Percentiles rank a stretch among this genome's conserved stretches.
Evolutionary conservation across 352 stramenopile species (phyloP).

Genomic region (Phytophthora multivora): DNA sequence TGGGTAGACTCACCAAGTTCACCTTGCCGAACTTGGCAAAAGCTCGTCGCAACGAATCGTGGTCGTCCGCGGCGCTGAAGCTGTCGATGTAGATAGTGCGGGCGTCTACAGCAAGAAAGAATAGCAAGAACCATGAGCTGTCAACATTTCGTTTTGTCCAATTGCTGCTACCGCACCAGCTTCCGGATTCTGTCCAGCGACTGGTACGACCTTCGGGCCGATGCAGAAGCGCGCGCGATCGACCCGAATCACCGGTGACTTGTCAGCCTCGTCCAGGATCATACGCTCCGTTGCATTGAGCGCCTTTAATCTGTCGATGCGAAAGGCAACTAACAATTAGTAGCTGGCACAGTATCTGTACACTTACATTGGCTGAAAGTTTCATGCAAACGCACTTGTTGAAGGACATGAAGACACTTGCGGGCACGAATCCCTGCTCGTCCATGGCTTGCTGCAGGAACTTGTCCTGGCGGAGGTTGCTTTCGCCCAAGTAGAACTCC

Average conservation of each 20-base stretch:
- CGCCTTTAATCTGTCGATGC: constrained; percentile 43
- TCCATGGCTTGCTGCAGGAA: constrained; percentile 82
- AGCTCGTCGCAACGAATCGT: constrained; percentile 65
- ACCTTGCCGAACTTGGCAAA: constrained; percentile 76
- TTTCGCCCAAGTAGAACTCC: constrained; percentile 82
- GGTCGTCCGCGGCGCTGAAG: constrained; percentile 59
- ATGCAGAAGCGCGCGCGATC: constrained; percentile 48
- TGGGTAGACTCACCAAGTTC: constrained; percentile 76
- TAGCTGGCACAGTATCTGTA: neutral
- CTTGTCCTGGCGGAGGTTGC: constrained; percentile 82
- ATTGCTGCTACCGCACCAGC: constrained; percentile 12
- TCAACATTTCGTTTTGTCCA: neutral
- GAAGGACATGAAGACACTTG: constrained; percentile 69
- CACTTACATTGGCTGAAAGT: too few species aligned
- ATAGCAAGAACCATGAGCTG: too few species aligned
- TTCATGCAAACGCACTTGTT: constrained; percentile 43
- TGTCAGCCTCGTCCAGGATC: constrained; percentile 60
- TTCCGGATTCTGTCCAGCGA: constrained; percentile 30
- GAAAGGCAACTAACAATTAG: neutral
- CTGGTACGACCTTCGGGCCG: constrained; percentile 43
- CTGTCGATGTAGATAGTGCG: constrained; percentile 81
- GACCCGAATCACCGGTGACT: constrained; percentile 54
- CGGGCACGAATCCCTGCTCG: constrained; percentile 57
- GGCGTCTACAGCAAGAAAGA: constrained; percentile 30
- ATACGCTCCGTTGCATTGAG: constrained; percentile 63